Evolutionary conservation across 2,329 filamentous ascomycete genomes (phyloP).

Genomic region (Shiraia bambusicola): DNA sequence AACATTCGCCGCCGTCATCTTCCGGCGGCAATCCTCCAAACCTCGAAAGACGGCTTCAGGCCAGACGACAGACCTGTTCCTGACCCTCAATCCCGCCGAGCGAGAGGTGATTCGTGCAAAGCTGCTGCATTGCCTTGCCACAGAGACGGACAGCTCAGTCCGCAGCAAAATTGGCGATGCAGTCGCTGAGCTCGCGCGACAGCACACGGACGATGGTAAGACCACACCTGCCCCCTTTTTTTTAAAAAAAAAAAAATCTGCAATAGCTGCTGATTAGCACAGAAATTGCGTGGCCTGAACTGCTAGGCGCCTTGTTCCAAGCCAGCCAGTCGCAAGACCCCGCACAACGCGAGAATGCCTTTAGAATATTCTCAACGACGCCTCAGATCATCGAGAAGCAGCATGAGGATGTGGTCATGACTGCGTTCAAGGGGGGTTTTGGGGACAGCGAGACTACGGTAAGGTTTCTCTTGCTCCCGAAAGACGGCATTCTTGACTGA

Average conservation of each 20-base stretch:
- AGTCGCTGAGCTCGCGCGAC: conserved; percentile 91
- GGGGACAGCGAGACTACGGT: conserved; percentile 82
- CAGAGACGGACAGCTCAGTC: conserved; percentile 71
- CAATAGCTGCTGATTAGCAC: conserved; percentile 13
- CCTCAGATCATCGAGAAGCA: conserved; percentile 95
- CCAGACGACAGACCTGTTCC: conserved; percentile 78
- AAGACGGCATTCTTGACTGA: conserved; percentile 9
- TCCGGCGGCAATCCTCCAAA: conserved; percentile 89
- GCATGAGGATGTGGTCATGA: conserved; percentile 85
- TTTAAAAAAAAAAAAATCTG: not conserved
- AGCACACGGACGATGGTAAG: conserved; percentile 90
- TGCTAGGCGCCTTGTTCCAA: conserved; percentile 82
- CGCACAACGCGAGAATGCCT: conserved; percentile 86
- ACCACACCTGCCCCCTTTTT: conserved; percentile 12
- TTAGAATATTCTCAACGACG: conserved; percentile 92
- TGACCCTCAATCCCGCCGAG: conserved; percentile 73
- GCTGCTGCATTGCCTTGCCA: conserved; percentile 73
- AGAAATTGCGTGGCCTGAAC: conserved; percentile 87
- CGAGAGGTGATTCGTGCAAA: conserved; percentile 79
- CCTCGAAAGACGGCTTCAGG: conserved; percentile 71
- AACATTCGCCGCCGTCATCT: conserved; percentile 90
- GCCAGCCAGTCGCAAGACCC: conserved; percentile 83
- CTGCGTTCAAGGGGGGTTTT: conserved; percentile 88
- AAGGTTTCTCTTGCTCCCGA: conserved; percentile 21
- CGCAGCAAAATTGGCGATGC: conserved; percentile 96